Evolutionary conservation across 2,329 filamentous ascomycete species (phyloP).

Genomic region (Colletotrichum shisoi): DNA sequence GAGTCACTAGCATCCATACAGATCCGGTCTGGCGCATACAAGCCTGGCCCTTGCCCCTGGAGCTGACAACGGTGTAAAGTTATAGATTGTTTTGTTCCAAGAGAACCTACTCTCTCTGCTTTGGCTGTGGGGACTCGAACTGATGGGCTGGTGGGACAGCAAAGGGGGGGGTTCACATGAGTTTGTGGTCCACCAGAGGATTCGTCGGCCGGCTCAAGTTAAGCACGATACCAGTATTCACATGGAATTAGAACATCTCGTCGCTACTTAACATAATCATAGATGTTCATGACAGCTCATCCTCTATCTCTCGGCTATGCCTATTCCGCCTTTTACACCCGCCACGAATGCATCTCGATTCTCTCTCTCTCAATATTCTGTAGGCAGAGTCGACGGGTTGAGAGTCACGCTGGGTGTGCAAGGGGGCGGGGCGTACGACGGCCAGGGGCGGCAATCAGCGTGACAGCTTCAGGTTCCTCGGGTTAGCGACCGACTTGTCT

Average conservation of each 20-base stretch:
- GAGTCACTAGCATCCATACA: no score
- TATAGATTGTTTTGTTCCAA: no score
- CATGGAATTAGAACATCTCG: not conserved
- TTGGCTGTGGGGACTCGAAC: not conserved
- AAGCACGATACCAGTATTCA: not conserved
- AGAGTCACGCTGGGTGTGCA: constrained; percentile 30
- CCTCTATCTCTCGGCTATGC: no score
- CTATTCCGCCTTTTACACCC: not conserved
- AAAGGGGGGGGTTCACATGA: not conserved
- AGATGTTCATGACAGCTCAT: not conserved
- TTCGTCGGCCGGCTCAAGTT: no score
- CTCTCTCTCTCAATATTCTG: not conserved
- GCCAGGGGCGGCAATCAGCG: constrained; percentile 38
- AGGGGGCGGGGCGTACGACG: constrained; percentile 37
- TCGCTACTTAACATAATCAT: not conserved
- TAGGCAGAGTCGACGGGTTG: constrained; percentile 1
- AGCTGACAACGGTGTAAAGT: no score
- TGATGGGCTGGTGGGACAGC: not conserved
- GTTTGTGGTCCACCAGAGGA: not conserved
- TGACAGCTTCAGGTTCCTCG: constrained; percentile 22
- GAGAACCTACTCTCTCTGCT: no score
- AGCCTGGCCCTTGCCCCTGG: no score
- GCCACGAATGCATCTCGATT: not conserved
- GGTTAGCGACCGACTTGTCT: constrained; percentile 37
- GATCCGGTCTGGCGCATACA: no score